Evolutionary conservation across 345 rosid genomes (phyloP), one percentile per base, ranked within the genome.

Genomic region (Rhizophora apiculata): DNA sequence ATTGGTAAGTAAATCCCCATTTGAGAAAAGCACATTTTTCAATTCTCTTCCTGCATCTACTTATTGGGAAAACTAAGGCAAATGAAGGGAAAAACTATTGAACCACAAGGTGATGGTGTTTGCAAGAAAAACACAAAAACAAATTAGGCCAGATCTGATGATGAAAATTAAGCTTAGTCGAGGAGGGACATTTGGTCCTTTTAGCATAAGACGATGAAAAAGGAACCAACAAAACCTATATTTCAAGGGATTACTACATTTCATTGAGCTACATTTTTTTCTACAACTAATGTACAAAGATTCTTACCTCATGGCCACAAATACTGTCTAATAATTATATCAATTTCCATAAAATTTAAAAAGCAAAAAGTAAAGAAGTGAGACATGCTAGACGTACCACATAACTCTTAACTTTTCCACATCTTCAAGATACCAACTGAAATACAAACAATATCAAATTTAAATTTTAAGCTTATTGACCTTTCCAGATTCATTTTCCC

Each of bases 401-500:
- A 43, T 43, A 43, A 43, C 49, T 43, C 18, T 43, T 43, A 11
- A 43, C 49, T 3, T 43, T 43, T 13, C 49, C 3, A 4, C 34
- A 32, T 69, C 57, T 6, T 6, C 6, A 13, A 15, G 24, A 37
- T 31, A 46, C 55, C 13, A 62, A 56, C 2, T 56, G 18, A 15
- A 15, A 56, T 2, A 56, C 13, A 16, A 56, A 56, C 60, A 56
- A 6, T 13, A 21, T 21, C 29, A 22, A 24, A 9, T 19, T n/a
- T 22, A 39, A 58, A 64, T 39, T 15, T 39, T 59, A 48, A 57
- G 27, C n/a, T 31, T 54, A n/a, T 34, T 11, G 54, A 91, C 98
- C 97, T 80, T 83, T 34, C 78, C 84, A 71, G 87, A 72, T 74
- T 87, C 81, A 72, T 87, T 81, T 48, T 85, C 87, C 79, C 62